Conservation (phyloP, 768 basidiomycete species). For the Rhodotorula diobovata region DNA sequence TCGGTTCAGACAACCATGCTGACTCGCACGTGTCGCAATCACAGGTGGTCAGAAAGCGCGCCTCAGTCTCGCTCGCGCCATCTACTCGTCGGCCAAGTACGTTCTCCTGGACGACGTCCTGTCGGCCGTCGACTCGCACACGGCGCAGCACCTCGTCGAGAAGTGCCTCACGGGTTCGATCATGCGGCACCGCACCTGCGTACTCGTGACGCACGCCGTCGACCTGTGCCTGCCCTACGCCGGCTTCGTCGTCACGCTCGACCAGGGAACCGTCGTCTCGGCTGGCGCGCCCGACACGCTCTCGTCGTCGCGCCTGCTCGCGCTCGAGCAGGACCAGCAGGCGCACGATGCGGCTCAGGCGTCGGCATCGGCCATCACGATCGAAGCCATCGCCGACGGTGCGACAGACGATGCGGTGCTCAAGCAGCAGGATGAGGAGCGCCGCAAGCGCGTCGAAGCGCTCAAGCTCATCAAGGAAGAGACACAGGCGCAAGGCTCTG, state of each 20-base stretch:
- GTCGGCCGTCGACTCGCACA: slow-evolving; percentile 56
- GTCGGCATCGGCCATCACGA: slow-evolving; percentile 12
- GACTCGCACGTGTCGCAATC: not conserved
- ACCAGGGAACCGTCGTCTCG: slow-evolving; percentile 24
- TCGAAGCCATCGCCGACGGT: slow-evolving; percentile 14
- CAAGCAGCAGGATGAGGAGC: slow-evolving; percentile 10
- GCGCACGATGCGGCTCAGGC: not conserved
- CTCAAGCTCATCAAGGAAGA: slow-evolving; percentile 39
- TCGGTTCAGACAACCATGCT: not conserved
- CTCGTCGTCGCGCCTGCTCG: not conserved
- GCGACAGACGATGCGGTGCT: slow-evolving; percentile 9
- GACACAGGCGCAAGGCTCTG: slow-evolving; percentile 28
- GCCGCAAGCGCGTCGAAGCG: slow-evolving; percentile 11
- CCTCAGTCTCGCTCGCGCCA: slow-evolving; percentile 70
- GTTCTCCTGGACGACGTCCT: slow-evolving; percentile 40
- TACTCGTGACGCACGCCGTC: slow-evolving; percentile 91
- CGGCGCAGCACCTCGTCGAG: slow-evolving; percentile 74
- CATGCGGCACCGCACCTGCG: slow-evolving; percentile 69
- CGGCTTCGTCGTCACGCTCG: slow-evolving; percentile 55
- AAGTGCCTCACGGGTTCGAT: slow-evolving; percentile 76
- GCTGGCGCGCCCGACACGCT: slow-evolving; percentile 13
- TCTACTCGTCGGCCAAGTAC: slow-evolving; percentile 72
- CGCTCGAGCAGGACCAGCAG: slow-evolving; percentile 24
- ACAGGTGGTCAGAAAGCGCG: slow-evolving; percentile 40
- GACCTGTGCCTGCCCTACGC: slow-evolving; percentile 79